Base-by-base conservation (phyloP, 2,329 filamentous ascomycete species). In the Alternaria angustiovoidea region DNA sequence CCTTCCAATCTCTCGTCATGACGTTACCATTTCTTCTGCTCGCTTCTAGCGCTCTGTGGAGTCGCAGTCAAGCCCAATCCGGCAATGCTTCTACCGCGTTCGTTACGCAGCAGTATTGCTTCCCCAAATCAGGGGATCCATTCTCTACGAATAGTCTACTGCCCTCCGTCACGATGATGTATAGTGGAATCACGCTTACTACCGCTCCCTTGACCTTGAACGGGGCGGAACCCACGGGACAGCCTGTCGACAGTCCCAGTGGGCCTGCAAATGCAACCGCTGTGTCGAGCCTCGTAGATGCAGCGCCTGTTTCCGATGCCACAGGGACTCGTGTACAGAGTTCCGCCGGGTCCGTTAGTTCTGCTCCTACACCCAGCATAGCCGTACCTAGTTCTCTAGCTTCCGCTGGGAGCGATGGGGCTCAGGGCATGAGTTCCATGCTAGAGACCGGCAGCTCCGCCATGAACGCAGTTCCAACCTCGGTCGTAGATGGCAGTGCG, bases 101-200 rank as follows among this genome's bases (percentile, higher is more conserved):
- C 24, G 39, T 43, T 4, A 7, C 39, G 9, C 32, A 52, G 36
- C 49, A 52, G 22, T 52, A 52, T 52, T 52, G 49, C 49, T 52
- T 52, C 39, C 49, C 49, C 28, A 52, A 32, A 43, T 52, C 49
- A 9, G 49, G 49, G 16, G 24, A 14, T 42, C 49, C 49, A 4
- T 52, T 52, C 14, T 32, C 38, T 24, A 32, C 49, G 16, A 20
- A 52, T 24, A 52, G 49, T 20, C 14, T 52, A 43, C 18, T 18
- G 24, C 49, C 36, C 16, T 20, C 20, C 20, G 20, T 20, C 20
- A 20, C 20, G 20, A 20, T 20, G 20, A 20, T 20, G 20, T 20
- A 20, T 20, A 20, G 20, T 20, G 20, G 20, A 20, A 20, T 20
- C 20, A 20, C 20, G 20, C 20, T 20, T 52, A 52, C 49, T 52